A percentile compares a stretch with the other conserved stretches of the same genome.
phyloP scores from a whole-genome alignment of 2,329 filamentous ascomycete genomes.

The Cladosporium sp. region DNA sequence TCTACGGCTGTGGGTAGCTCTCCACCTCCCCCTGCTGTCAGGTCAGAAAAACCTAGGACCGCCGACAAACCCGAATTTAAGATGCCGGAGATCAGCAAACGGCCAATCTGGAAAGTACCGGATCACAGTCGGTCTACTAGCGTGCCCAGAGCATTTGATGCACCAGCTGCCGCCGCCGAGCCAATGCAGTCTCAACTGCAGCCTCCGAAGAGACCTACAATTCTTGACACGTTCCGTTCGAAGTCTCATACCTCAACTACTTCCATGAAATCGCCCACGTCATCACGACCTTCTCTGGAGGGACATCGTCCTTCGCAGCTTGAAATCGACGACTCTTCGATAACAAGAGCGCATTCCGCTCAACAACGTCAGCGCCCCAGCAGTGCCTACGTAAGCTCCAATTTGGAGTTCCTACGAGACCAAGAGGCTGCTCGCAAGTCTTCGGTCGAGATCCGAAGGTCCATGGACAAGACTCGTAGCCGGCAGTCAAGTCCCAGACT shows the following conservation, averaged over 20 bases:
- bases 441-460: slow-evolving; percentile 14
- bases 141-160: slow-evolving; percentile 50
- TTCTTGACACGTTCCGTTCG: slow-evolving; percentile 50
- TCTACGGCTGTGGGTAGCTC: slow-evolving; percentile 58
- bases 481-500: slow-evolving; percentile 18
- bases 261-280: slow-evolving; percentile 55
- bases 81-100: slow-evolving; percentile 43
- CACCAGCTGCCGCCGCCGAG: slow-evolving; percentile 40
- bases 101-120: slow-evolving; percentile 59
- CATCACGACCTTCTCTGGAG: slow-evolving; percentile 71
- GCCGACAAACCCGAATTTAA: slow-evolving; percentile 26
- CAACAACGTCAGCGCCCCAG: slow-evolving; percentile 70
- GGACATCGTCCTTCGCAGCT: slow-evolving; percentile 63
- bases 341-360: slow-evolving; percentile 64
- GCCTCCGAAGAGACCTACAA: slow-evolving; percentile 41
- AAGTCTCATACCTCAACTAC: slow-evolving; percentile 52
- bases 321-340: slow-evolving; percentile 57
- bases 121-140: slow-evolving; percentile 52
- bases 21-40: slow-evolving; percentile 42
- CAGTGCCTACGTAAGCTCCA: slow-evolving; percentile 81
- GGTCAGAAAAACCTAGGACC: slow-evolving; percentile 20
- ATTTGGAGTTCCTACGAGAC: slow-evolving; percentile 79
- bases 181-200: slow-evolving; percentile 40
- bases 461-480: slow-evolving; percentile 19
- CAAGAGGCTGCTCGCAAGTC: slow-evolving; percentile 60